phyloP scores from a whole-genome alignment of 176 grass and related monocot genomes.

The Pharus latifolius region DNA sequence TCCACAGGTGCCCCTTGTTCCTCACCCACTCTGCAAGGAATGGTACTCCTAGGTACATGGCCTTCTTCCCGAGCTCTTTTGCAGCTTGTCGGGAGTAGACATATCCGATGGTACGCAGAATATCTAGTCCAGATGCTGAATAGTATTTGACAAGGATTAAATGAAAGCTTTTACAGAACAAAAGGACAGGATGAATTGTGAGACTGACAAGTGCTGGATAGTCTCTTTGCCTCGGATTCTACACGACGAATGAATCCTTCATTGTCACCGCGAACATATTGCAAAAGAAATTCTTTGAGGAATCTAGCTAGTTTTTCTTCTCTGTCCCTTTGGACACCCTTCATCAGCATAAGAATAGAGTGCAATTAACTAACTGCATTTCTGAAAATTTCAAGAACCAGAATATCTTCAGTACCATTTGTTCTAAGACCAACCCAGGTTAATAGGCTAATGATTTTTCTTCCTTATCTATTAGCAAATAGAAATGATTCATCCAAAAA shows the following conservation, averaged over 20 bases:
- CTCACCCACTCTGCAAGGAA: constrained; percentile 94
- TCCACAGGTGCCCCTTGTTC: constrained; percentile 98
- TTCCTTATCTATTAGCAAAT: too few species aligned
- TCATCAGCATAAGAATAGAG: constrained; percentile 20
- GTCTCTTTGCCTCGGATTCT: constrained; percentile 71
- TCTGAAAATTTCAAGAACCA: background rate
- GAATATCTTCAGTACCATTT: background rate
- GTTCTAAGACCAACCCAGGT: too few species aligned
- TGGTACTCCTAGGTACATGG: constrained; percentile 89
- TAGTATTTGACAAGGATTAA: constrained; percentile 6
- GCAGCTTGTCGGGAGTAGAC: constrained; percentile 85
- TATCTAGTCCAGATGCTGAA: constrained; percentile 71
- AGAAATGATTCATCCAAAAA: too few species aligned
- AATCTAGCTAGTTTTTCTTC: constrained; percentile 89
- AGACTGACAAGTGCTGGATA: constrained; percentile 56
- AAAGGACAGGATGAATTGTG: background rate
- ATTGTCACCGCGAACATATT: constrained; percentile 57
- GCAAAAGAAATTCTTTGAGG: constrained; percentile 78
- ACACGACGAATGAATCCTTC: constrained; percentile 61
- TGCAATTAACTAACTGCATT: background rate
- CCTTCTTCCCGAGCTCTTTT: constrained; percentile 96
- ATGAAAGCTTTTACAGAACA: background rate
- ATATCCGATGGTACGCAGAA: constrained; percentile 87
- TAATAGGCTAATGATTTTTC: too few species aligned
- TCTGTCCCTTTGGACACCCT: constrained; percentile 86